A percentile compares a stretch with the other conserved stretches of the same genome.
Conservation (phyloP, 305 asterid genomes). For the Solanum hybrid region DNA sequence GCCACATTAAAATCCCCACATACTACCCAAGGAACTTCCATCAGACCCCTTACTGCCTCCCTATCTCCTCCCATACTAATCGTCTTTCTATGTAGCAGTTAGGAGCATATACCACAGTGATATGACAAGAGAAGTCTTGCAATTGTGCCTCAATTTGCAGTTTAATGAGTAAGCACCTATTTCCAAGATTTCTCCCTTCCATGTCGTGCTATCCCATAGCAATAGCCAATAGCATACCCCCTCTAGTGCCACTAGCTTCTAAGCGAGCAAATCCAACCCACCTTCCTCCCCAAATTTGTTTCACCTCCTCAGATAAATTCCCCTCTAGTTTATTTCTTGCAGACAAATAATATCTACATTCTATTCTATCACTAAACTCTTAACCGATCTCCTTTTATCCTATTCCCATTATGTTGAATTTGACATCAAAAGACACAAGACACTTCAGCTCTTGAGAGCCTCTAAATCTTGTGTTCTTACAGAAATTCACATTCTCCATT, state of each 20-base stretch:
- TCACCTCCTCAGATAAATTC: background rate
- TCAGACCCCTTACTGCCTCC: background rate
- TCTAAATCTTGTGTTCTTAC: background rate
- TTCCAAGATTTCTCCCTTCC: background rate
- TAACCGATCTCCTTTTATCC: background rate
- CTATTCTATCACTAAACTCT: background rate
- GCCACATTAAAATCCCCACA: background rate
- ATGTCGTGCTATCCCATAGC: background rate
- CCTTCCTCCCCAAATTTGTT: background rate
- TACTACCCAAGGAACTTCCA: background rate
- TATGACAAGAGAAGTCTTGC: background rate
- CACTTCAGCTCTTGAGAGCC: background rate
- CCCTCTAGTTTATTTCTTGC: background rate
- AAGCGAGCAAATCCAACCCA: background rate
- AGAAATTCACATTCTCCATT: background rate
- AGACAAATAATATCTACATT: background rate
- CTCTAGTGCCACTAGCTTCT: background rate
- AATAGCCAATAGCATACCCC: background rate
- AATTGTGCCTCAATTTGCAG: background rate
- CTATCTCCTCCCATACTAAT: background rate
- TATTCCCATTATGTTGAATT: background rate
- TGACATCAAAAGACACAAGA: background rate
- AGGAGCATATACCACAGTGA: background rate
- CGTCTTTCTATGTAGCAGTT: background rate
- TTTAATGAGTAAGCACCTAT: background rate